phyloP scores from a whole-genome alignment of 345 rosid species.

The Crucihimalaya himalaica region DNA sequence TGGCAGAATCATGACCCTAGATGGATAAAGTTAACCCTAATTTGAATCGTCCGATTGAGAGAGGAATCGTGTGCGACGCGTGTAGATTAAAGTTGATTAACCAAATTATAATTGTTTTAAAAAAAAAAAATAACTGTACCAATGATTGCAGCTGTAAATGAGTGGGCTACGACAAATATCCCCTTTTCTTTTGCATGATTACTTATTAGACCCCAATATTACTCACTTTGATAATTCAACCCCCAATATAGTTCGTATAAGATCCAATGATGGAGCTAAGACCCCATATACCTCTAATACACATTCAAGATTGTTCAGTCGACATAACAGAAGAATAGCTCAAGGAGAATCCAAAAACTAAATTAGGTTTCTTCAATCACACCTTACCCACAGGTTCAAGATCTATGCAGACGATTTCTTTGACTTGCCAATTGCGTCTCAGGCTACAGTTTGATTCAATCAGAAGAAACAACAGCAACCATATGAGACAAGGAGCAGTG shows the following conservation, averaged over 20 bases:
- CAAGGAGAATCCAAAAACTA: not conserved
- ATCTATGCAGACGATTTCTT: no score
- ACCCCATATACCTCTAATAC: not conserved
- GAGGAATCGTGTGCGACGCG: constrained; percentile 24
- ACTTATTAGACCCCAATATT: constrained; percentile 17
- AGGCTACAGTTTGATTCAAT: no score
- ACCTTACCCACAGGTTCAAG: not conserved
- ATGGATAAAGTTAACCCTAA: not conserved
- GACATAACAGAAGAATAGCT: not conserved
- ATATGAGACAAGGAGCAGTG: not conserved
- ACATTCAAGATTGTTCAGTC: not conserved
- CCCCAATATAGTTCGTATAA: not conserved
- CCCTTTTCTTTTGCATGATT: constrained; percentile 20
- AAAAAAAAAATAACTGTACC: not conserved
- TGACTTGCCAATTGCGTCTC: no score
- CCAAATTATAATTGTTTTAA: not conserved
- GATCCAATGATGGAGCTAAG: not conserved
- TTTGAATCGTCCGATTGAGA: constrained; percentile 23
- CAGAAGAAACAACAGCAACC: no score
- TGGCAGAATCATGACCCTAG: not conserved
- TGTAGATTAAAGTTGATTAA: not conserved
- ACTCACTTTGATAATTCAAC: not conserved
- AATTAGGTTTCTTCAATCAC: not conserved
- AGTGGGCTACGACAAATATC: constrained; percentile 35
- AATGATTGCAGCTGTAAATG: constrained; percentile 41